A percentile compares a stretch with the other conserved stretches of the same genome.
phyloP scores from a whole-genome alignment of 768 basidiomycete genomes.

The Mycena venus region DNA sequence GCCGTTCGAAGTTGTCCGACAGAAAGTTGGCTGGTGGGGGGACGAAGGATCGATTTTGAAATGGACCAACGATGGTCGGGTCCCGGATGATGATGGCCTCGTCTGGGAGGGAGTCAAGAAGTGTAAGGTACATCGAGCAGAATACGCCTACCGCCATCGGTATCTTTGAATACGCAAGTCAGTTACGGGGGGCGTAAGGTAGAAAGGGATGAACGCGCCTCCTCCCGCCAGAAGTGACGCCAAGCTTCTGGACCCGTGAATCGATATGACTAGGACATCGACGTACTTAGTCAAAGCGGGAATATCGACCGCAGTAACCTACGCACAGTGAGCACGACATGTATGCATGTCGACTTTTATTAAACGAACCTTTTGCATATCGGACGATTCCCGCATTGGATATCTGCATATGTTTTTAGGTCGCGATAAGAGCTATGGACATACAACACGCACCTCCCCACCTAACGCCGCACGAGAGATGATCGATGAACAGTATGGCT shows the following conservation, averaged over 20 bases:
- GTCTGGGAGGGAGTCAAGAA: constrained; percentile 3
- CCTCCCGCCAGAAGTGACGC: constrained; percentile 22
- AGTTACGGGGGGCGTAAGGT: too few species aligned
- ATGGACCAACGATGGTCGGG: background rate
- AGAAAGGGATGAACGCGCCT: background rate
- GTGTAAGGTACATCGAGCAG: background rate
- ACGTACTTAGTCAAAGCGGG: constrained; percentile 2
- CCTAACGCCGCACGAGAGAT: background rate
- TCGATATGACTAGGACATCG: constrained; percentile 14
- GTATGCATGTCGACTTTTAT: background rate
- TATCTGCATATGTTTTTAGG: background rate
- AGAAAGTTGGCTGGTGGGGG: constrained; percentile 1
- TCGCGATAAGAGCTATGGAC: background rate
- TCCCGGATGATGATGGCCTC: constrained; percentile 28
- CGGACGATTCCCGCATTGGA: constrained; percentile 25
- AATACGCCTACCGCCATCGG: constrained; percentile 17
- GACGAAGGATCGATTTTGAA: constrained; percentile 11
- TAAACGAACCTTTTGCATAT: constrained; percentile 25
- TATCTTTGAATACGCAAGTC: background rate
- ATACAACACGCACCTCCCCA: constrained; percentile 2
- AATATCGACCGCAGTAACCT: constrained; percentile 26
- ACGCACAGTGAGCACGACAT: background rate
- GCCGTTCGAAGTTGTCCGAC: constrained; percentile 10
- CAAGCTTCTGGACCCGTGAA: constrained; percentile 19
- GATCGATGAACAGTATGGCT: background rate